Conservation (phyloP, 768 basidiomycete species). For the Mycena maculata region DNA sequence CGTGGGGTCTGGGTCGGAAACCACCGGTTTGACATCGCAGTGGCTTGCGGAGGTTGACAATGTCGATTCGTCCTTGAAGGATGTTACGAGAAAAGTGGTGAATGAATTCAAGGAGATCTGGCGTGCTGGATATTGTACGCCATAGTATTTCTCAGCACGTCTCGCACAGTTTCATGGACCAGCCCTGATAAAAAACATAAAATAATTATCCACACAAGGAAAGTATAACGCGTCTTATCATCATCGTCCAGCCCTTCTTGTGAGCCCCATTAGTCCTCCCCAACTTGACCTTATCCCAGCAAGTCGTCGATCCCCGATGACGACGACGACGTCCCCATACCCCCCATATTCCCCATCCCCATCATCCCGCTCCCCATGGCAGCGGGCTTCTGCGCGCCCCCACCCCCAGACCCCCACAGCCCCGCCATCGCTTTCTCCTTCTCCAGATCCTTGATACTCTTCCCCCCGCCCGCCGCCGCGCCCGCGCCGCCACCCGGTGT, state of each 20-base stretch:
- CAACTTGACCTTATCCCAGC: slow-evolving; percentile 10
- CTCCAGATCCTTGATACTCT: slow-evolving; percentile 91
- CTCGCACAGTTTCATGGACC: too few relatives aligned
- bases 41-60: too few relatives aligned
- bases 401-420: slow-evolving; percentile 72
- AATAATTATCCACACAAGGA: slow-evolving; percentile 21
- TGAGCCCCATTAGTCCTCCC: background rate
- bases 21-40: too few relatives aligned
- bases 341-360: slow-evolving; percentile 28
- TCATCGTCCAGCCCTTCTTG: background rate
- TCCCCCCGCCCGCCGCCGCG: slow-evolving; percentile 55
- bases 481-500: slow-evolving; percentile 50
- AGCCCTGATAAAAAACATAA: background rate
- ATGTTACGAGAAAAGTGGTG: too few relatives aligned
- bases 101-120: too few relatives aligned
- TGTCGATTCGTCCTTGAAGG: too few relatives aligned
- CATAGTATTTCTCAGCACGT: too few relatives aligned
- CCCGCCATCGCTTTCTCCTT: slow-evolving; percentile 86
- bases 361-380: slow-evolving; percentile 31
- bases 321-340: slow-evolving; percentile 8
- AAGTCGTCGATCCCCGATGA: slow-evolving; percentile 28
- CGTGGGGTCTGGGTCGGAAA: too few relatives aligned
- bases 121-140: too few relatives aligned
- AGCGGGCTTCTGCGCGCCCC: slow-evolving; percentile 25
- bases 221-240: background rate